These are phyloP conservation scores for Penicillium occitanis DNA, from an alignment of 2,329 filamentous ascomycete species.

Conservation along the genomic window DNA sequence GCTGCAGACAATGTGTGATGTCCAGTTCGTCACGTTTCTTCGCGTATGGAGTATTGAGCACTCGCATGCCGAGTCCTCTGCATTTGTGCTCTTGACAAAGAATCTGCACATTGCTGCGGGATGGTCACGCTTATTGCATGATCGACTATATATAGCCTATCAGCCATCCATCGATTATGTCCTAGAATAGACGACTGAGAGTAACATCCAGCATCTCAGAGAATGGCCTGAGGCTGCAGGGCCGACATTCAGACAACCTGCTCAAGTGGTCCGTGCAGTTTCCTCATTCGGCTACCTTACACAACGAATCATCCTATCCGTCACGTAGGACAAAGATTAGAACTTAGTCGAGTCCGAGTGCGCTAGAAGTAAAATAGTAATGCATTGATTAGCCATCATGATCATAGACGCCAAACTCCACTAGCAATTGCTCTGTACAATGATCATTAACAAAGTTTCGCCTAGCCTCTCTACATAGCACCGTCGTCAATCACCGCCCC, in stretches of 20 bases:
- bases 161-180: neutral
- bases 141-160: neutral
- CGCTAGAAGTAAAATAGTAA: neutral
- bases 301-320: neutral
- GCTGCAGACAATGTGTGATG: neutral
- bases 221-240: neutral
- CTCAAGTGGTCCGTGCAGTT: neutral
- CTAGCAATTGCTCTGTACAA: conserved; percentile 16
- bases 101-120: neutral
- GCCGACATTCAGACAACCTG: neutral
- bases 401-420: neutral
- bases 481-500: conserved; percentile 43
- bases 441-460: conserved; percentile 6
- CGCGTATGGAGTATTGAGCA: neutral
- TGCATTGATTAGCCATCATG: neutral
- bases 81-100: neutral
- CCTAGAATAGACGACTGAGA: no score
- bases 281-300: neutral
- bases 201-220: neutral
- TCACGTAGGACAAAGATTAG: neutral
- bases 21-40: neutral
- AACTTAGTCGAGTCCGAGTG: neutral
- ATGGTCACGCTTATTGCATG: conserved; percentile 8
- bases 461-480: conserved; percentile 21
- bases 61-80: neutral